Conservation (phyloP, 176 grass and related monocot species). For the Aegilops sharonensis region DNA sequence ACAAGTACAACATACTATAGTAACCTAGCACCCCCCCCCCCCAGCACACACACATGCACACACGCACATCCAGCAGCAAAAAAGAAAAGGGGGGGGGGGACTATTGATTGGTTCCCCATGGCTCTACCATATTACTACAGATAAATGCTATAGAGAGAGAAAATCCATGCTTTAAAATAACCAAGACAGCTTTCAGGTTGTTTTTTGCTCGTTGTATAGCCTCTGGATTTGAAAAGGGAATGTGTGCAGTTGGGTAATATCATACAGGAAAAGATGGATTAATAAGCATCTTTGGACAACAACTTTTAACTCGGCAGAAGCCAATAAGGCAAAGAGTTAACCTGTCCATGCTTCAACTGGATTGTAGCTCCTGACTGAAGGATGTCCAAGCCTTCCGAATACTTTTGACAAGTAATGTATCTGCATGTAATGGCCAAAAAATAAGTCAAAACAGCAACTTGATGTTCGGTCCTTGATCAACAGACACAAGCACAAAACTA, state of each 20-base stretch:
- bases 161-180: constrained; percentile 6
- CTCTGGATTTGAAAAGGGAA: constrained; percentile 1
- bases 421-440: constrained; percentile 40
- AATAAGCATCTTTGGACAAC: background rate
- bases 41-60: background rate
- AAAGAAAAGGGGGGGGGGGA: background rate
- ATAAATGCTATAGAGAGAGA: background rate
- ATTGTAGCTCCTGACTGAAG: constrained; percentile 78
- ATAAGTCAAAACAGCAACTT: constrained; percentile 26
- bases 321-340: constrained; percentile 40
- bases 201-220: background rate
- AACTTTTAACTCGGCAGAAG: background rate
- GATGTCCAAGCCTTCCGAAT: constrained; percentile 84
- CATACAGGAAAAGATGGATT: background rate
- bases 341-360: constrained; percentile 91
- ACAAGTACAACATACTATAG: background rate
- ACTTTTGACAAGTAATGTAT: constrained; percentile 76
- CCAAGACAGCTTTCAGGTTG: background rate
- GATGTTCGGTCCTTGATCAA: background rate
- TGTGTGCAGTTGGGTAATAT: background rate
- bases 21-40: background rate
- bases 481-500: background rate
- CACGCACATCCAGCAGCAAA: background rate
- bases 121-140: background rate
- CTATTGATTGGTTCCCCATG: background rate